These are phyloP conservation scores for Candida andamanensis DNA, from an alignment of 805 yeast species.

Conservation along the genomic window DNA sequence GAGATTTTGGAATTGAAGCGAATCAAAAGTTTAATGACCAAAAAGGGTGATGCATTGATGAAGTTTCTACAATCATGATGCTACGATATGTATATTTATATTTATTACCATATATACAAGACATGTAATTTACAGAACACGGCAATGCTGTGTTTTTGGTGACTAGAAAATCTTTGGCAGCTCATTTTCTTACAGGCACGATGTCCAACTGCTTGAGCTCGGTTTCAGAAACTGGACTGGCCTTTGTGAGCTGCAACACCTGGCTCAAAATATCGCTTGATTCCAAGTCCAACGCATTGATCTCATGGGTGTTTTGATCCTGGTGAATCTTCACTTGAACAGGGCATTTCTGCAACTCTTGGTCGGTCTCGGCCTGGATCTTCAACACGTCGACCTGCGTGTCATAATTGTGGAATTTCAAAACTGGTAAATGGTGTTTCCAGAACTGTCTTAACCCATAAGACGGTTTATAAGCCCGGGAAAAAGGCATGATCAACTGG, in stretches of 20 bases:
- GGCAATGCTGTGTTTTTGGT: neutral
- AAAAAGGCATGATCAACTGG: constrained; percentile 46
- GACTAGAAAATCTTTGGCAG: neutral
- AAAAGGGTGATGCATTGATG: constrained; percentile 67
- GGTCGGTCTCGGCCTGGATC: constrained; percentile 35
- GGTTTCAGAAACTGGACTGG: constrained; percentile 43
- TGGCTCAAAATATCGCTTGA: constrained; percentile 52
- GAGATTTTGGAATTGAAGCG: constrained; percentile 41
- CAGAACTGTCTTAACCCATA: constrained; percentile 72
- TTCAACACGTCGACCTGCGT: constrained; percentile 58
- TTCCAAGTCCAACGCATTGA: constrained; percentile 51
- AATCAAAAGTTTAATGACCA: constrained; percentile 55
- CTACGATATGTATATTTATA: too few species aligned
- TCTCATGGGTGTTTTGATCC: constrained; percentile 19
- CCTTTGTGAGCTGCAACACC: constrained; percentile 48
- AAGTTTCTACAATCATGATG: constrained; percentile 44
- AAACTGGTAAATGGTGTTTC: constrained; percentile 67
- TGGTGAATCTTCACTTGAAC: constrained; percentile 39
- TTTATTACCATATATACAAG: constrained; percentile 9
- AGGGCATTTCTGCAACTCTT: constrained; percentile 40
- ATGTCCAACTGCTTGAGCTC: constrained; percentile 32
- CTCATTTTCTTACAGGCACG: too few species aligned
- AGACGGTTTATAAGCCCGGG: constrained; percentile 45
- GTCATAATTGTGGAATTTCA: constrained; percentile 79
- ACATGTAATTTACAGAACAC: neutral